Percentiles rank a stretch among this genome's conserved stretches.
Conservation (phyloP, 306 rosid genomes). For the Mimosa pudica region DNA sequence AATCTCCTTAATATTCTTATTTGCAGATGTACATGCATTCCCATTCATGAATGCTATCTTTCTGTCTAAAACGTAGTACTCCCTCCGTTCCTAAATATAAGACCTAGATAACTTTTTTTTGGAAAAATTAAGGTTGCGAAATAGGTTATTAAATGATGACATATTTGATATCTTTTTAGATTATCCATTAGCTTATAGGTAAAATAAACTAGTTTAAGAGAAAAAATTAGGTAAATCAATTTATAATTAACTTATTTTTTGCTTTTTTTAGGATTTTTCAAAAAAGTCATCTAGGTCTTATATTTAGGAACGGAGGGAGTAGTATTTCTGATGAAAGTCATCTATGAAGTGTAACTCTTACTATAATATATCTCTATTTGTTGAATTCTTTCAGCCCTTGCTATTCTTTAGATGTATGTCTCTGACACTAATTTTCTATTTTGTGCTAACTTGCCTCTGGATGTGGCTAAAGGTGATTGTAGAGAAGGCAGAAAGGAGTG, state of each 20-base stretch:
- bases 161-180: no score
- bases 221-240: no score
- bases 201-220: no score
- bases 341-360: background rate
- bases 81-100: no score
- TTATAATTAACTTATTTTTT: no score
- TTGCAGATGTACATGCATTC: background rate
- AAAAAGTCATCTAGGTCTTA: no score
- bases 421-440: constrained; percentile 17
- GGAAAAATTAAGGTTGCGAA: no score
- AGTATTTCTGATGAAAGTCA: background rate
- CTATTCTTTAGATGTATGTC: constrained; percentile 22
- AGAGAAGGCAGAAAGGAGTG: constrained; percentile 97
- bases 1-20: background rate
- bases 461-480: constrained; percentile 78
- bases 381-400: background rate
- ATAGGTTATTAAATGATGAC: no score
- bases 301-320: no score
- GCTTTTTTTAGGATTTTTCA: no score
- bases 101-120: no score
- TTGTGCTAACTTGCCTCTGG: constrained; percentile 33
- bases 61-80: background rate
- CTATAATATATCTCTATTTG: background rate
- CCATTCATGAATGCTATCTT: background rate
- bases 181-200: no score